A percentile compares a stretch with the other conserved stretches of the same genome.
Evolutionary conservation across 2,329 filamentous ascomycete genomes (phyloP).

Genomic region (Hymenotorrendiella dingleyae): DNA sequence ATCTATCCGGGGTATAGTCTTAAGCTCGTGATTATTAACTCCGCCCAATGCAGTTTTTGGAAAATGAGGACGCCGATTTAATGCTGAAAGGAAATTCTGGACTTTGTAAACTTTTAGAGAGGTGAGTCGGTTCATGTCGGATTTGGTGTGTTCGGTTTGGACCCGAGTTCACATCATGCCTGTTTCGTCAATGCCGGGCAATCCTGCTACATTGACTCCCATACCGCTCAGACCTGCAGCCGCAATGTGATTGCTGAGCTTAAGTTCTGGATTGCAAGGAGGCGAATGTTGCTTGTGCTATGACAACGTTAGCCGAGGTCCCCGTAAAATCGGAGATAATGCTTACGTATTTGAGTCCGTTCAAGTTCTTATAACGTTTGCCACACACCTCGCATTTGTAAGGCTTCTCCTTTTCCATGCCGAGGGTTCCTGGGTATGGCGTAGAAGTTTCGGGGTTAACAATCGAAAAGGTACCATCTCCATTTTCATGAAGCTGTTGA

Average conservation of each 20-base stretch:
- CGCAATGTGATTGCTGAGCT: constrained; percentile 35
- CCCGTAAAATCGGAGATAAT: constrained; percentile 1
- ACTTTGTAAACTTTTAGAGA: not conserved
- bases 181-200: constrained; percentile 50
- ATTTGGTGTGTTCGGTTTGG: not conserved
- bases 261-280: constrained; percentile 80
- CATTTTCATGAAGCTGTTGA: constrained; percentile 93
- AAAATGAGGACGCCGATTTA: constrained; percentile 16
- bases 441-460: constrained; percentile 93
- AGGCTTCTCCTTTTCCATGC: constrained; percentile 99
- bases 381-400: constrained; percentile 96
- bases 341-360: constrained; percentile 89
- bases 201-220: constrained; percentile 34
- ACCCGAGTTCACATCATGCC: constrained; percentile 34
- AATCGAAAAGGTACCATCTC: constrained; percentile 95
- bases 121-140: constrained; percentile 2
- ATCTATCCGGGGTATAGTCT: constrained; percentile 30
- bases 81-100: constrained; percentile 3
- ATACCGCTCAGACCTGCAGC: constrained; percentile 27
- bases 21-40: constrained; percentile 22
- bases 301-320: constrained; percentile 30
- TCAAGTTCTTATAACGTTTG: constrained; percentile 98
- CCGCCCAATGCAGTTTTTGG: constrained; percentile 26
- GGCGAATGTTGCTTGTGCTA: constrained; percentile 77
- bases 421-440: constrained; percentile 89